A percentile compares a stretch with the other conserved stretches of the same genome.
These are phyloP conservation scores for Hypholoma sublateritium DNA, from an alignment of 768 basidiomycete genomes.

Conservation along the genomic window DNA sequence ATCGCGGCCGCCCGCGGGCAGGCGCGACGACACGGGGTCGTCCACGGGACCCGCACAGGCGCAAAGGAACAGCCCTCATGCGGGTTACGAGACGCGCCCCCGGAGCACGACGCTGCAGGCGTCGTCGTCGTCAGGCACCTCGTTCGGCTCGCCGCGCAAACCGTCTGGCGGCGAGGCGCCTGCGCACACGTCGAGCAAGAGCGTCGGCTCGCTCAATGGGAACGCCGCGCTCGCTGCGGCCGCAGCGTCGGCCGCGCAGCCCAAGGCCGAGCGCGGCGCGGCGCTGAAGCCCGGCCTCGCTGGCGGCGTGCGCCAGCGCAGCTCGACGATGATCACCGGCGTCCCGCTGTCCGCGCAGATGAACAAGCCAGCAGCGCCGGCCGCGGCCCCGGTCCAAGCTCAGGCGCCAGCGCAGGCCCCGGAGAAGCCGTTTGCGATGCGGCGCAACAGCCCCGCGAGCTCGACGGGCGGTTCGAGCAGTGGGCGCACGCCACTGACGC, in stretches of 20 bases:
- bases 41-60: constrained; percentile 1
- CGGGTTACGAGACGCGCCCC: constrained; percentile 21
- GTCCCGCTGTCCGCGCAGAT: constrained; percentile 25
- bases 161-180: constrained; percentile 13
- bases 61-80: neutral
- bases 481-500: constrained; percentile 73
- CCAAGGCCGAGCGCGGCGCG: constrained; percentile 10
- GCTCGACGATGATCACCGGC: constrained; percentile 39
- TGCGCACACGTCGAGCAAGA: constrained; percentile 2
- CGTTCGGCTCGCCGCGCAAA: constrained; percentile 15
- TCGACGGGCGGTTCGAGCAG: constrained; percentile 86
- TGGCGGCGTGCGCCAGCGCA: constrained; percentile 31
- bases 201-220: neutral
- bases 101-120: constrained; percentile 42
- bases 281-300: constrained; percentile 9
- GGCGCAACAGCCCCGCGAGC: constrained; percentile 74
- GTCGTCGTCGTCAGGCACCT: constrained; percentile 24
- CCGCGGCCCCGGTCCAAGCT: constrained; percentile 1
- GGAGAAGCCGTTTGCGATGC: constrained; percentile 55
- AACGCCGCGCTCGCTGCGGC: neutral
- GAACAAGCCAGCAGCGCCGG: neutral
- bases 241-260: neutral
- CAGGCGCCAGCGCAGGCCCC: constrained; percentile 25
- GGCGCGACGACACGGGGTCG: constrained; percentile 8
- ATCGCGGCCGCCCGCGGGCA: constrained; percentile 49